Base-by-base conservation (phyloP, 2,329 filamentous ascomycete species). In the Cercospora berteroae region DNA sequence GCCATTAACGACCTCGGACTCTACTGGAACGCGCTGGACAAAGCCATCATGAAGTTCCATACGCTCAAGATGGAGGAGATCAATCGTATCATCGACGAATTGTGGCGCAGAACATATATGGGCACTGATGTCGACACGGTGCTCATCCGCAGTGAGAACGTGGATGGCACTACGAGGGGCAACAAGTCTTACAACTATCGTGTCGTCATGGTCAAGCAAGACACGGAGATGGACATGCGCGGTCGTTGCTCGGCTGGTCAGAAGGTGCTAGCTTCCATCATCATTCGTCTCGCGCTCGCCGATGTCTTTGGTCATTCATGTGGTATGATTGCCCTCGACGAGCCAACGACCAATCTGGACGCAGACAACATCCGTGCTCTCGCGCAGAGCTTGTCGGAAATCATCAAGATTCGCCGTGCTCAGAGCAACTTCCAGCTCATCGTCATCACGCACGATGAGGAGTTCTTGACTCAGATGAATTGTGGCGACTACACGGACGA, bases 181-280 rank as follows among this genome's bases (percentile, higher is more conserved):
- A 93, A 92, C 75, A 89, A 92, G 74, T 91, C 85, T 69, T 98
- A 98, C 85, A 98, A 99, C 81, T 99, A 99, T 83, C 92, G 95
- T 57, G 83, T 99, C 5, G 94, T 92, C 80, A 99, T 99, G 95
- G 89, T 97, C 73, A 99, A 99, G 82, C 90, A 94, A 77, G 93
- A 96, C 76, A 92, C 91, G 0, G 95, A 99, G 80, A 97, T 99
- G 93, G 95, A 99, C 81, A 99, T 99, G 95, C 92, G 95, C 70
- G 96, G 95, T 1, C 92, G 95, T 64, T 99, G 95, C 84, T 96
- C 92, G 72, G 95, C 95, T 1, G 95, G 95, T 3, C 95, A 99
- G 79, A 97, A 96, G 80, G 94, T 99, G 29, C 87, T 99, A 29
- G 95, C 95, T 4, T 93, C 90, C 79, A 99, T 99, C 81, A 96